Base-by-base conservation (phyloP, 257 asterid genomes). In the Lavandula angustifolia region DNA sequence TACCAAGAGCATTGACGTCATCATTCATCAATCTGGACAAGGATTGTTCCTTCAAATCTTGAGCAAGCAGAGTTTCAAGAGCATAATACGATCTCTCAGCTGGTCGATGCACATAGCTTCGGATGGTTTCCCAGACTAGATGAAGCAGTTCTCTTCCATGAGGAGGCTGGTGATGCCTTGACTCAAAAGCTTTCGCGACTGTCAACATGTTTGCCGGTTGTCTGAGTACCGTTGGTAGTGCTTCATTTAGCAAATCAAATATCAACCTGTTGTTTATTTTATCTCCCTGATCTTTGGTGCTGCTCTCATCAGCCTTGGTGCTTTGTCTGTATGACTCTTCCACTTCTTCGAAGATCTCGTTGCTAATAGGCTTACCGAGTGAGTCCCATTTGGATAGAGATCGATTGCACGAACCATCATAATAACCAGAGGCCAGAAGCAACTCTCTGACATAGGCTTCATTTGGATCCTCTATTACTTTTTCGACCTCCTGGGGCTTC, bases 371-470 rank as follows among this genome's bases (percentile, higher is more conserved):
- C 82, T 84, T 85, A 18, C 87, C 85, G 3, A 77, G 82, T 5
- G 89, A 84, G 61, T 94, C 97, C 94, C 87, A 78, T 70, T 85
- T 94, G 49, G 96, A 75, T 51, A 77, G 41, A 27, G 91, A 78
- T 52, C 49, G 78, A 38, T 76, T 76, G 54, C 64, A 76, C 8
- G 92, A 73, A 64, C 87, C 84, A 49, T 83, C 80, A 61, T 87
- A 94, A 4, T 83, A 69, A 48, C 97, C 96, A 53, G 95, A 82
- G 73, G 91, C 91, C 17, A 87, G 60, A 4, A 94, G 96, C 85
- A 94, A 84, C 61, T 94, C 95, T 79, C 92, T 83, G 31, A 94
- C 57, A 34, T 84, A 94, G 76, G 91, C 87, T 84, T 90, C 84
- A 16, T 70, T 81, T 62, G 77, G 81, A 68, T 90, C 94, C 73